Base-by-base conservation (phyloP, 2,329 filamentous ascomycete genomes). In the Sporothrix mexicana region DNA sequence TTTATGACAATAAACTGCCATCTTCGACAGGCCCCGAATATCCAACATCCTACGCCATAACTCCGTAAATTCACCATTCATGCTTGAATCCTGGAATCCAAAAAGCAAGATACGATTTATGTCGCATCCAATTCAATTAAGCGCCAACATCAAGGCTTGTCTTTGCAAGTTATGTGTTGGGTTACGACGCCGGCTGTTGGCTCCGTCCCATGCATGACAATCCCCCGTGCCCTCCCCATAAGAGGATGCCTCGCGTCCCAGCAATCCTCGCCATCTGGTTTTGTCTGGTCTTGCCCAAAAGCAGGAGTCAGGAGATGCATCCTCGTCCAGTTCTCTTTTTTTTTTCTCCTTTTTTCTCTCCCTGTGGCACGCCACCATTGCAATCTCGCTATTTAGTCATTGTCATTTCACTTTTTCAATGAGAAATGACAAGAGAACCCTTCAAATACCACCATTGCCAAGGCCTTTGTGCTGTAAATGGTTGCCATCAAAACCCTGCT, bases 291-390 rank as follows among this genome's bases (percentile, higher is more conserved):
- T 36, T 36, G 30, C 30, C 30, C 30, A 36, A 25, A 61, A 45
- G 61, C 61, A 68, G 47, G 45, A 68, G 64, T 68, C 47, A 55
- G 66, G 66, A 68, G 49, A 69, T 30, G 49, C n/a, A 5, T 41
- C 30, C 7, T 66, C 36, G 30, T 36, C 30, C n/a, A n/a, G n/a
- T 15, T 10, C 36, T 41, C 9, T 5, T 25, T n/a, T 61, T 61
- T 41, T 5, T n/a, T 51, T 51, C 12, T 61, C 15, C 6, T 41
- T 10, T 17, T n/a, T 61, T 36, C 25, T 66, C 51, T 8, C 66
- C 66, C 66, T 69, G 49, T 53, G 30, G 55, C 66, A 69, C 25
- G 55, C 43, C 55, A 10, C 17, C 6, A 20, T 55, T 36, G 30
- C 9, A n/a, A 23, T 12, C 53, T 53, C 12, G 1, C 9, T 10